A percentile compares a stretch with the other conserved stretches of the same genome.
phyloP scores from a whole-genome alignment of 2,329 filamentous ascomycete genomes.

The Apiospora marii region DNA sequence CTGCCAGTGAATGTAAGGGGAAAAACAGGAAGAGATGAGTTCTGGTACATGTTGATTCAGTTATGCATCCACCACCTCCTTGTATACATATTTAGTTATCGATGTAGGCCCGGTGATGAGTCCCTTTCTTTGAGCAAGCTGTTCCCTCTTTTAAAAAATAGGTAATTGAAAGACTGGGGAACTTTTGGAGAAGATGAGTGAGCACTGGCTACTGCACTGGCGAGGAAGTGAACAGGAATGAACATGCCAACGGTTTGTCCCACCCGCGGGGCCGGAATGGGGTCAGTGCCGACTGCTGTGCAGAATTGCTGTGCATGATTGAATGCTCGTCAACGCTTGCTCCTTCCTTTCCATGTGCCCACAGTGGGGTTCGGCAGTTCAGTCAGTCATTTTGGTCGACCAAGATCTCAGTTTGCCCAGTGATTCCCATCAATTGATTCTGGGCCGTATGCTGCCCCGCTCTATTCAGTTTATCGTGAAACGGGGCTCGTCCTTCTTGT shows the following conservation, averaged over 20 bases:
- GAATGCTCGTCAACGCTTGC: neutral
- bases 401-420: neutral
- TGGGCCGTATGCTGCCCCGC: neutral
- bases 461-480: slow-evolving; percentile 3
- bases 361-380: neutral
- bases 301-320: neutral
- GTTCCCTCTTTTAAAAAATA: neutral
- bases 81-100: neutral
- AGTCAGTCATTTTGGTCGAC: neutral
- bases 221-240: neutral
- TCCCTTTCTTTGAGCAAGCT: neutral
- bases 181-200: neutral
- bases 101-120: neutral
- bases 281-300: slow-evolving; percentile 8
- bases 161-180: neutral
- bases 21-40: neutral
- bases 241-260: slow-evolving; percentile 21
- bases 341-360: neutral
- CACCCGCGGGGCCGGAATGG: neutral
- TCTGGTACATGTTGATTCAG: neutral
- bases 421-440: neutral
- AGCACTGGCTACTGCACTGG: neutral
- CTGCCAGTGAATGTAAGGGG: neutral
- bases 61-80: neutral
- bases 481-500: neutral